Conservation (phyloP, 345 rosid genomes). For the thale cress (Arabidopsis thaliana) region DNA sequence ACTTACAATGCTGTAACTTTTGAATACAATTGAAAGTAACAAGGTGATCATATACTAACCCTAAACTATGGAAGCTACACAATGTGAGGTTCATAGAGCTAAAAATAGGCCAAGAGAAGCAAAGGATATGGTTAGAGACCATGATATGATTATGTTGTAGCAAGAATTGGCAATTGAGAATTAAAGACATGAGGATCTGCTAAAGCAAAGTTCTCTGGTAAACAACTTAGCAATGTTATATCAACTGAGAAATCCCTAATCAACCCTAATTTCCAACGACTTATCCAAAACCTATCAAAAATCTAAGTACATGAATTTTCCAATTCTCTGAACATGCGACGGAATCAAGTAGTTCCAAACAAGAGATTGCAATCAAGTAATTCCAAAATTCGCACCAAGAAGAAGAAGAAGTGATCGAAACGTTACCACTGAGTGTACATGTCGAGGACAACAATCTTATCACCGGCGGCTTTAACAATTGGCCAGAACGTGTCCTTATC, state of each 20-base stretch:
- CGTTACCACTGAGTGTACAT: conserved; percentile 95
- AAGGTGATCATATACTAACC: conserved; percentile 1
- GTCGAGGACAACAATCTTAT: conserved; percentile 84
- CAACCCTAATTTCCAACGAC: background rate
- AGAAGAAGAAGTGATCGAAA: background rate
- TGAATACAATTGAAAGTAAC: background rate
- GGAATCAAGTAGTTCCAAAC: background rate
- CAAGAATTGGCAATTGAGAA: background rate
- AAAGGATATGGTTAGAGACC: background rate
- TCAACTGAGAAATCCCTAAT: background rate
- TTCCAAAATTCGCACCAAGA: background rate
- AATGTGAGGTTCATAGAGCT: background rate
- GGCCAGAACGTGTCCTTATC: conserved; percentile 94
- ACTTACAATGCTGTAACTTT: background rate
- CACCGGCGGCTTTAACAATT: conserved; percentile 79
- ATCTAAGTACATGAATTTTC: background rate
- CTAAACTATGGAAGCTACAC: conserved; percentile 4
- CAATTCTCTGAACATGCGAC: background rate
- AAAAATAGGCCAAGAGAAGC: conserved; percentile 7
- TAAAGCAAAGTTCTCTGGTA: background rate
- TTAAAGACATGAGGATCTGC: background rate
- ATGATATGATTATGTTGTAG: background rate
- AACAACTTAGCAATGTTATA: background rate
- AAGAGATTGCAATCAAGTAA: conserved; percentile 4
- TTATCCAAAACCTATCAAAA: background rate